These are phyloP conservation scores for Neurospora sp. DNA, from an alignment of 495 filamentous ascomycete species.

Conservation along the genomic window DNA sequence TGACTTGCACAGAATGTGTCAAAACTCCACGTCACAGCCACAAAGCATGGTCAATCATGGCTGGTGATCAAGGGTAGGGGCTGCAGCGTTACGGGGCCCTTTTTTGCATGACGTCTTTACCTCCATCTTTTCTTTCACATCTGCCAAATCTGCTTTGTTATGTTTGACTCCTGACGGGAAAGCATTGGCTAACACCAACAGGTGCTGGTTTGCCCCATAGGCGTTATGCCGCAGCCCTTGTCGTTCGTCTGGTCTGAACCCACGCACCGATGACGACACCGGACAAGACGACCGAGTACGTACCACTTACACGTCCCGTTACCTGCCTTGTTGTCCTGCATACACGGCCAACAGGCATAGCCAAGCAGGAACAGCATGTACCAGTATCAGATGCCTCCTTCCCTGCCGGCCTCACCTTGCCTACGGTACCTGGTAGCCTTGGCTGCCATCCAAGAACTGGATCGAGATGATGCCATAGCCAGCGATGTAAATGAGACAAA, in stretches of 20 bases:
- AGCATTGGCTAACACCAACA: not conserved
- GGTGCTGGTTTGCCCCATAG: not conserved
- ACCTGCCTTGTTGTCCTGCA: not conserved
- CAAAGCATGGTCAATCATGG: not conserved
- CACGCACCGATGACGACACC: not conserved
- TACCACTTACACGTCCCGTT: not conserved
- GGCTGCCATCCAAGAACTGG: not conserved
- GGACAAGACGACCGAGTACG: not conserved
- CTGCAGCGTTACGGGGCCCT: not conserved
- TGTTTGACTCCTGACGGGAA: not conserved
- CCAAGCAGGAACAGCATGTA: not conserved
- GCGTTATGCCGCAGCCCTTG: not conserved
- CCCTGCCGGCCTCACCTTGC: not conserved
- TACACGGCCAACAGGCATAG: not conserved
- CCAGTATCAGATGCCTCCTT: not conserved
- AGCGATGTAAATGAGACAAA: too few relatives aligned
- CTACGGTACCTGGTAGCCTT: not conserved
- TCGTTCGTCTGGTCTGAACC: not conserved
- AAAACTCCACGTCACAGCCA: not conserved
- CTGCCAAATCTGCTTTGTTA: not conserved
- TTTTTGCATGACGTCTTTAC: not conserved
- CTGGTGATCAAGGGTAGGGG: not conserved
- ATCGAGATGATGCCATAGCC: not conserved
- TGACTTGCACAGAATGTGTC: not conserved
- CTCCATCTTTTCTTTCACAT: not conserved